These are phyloP conservation scores for Penicillium sclerotiorum DNA, from an alignment of 2,329 filamentous ascomycete genomes.

Conservation along the genomic window DNA sequence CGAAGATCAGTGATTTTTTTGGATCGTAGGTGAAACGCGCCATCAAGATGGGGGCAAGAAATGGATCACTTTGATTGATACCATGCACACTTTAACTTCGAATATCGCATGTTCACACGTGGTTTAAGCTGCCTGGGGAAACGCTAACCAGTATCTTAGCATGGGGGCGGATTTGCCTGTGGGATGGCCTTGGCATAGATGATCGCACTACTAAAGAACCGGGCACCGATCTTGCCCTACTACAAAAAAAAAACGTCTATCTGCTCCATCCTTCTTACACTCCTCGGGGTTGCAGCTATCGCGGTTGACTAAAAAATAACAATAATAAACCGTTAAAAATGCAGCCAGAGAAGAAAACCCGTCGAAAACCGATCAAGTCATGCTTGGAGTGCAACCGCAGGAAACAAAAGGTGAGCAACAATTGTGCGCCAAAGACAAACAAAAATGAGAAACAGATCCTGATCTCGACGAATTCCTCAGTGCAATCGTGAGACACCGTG, in stretches of 20 bases:
- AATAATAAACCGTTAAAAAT: slow-evolving; percentile 9
- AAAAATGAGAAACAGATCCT: neutral
- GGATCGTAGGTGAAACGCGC: slow-evolving; percentile 1
- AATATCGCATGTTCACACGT: slow-evolving; percentile 6
- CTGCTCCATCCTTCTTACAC: no score
- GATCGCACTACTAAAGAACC: slow-evolving; percentile 2
- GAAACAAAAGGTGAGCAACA: slow-evolving; percentile 16
- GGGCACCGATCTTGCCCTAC: neutral
- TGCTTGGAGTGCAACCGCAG: slow-evolving; percentile 22
- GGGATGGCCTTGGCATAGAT: slow-evolving; percentile 13
- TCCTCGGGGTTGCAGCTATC: no score
- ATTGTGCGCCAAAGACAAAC: no score
- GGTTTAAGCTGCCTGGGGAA: slow-evolving; percentile 10
- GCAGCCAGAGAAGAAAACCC: slow-evolving; percentile 15
- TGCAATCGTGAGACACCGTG: slow-evolving; percentile 22
- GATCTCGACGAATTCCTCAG: slow-evolving; percentile 4
- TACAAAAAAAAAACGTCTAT: neutral
- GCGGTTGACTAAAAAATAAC: no score
- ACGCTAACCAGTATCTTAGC: no score
- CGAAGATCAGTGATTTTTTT: neutral
- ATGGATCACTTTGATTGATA: neutral
- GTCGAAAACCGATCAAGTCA: slow-evolving; percentile 22
- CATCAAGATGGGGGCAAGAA: neutral
- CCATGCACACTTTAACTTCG: slow-evolving; percentile 9
- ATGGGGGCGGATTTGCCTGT: slow-evolving; percentile 15